Evolutionary conservation across 1,284 basidiomycete species (phyloP).

Genomic region (Cutaneotrichosporon spelunceum): DNA sequence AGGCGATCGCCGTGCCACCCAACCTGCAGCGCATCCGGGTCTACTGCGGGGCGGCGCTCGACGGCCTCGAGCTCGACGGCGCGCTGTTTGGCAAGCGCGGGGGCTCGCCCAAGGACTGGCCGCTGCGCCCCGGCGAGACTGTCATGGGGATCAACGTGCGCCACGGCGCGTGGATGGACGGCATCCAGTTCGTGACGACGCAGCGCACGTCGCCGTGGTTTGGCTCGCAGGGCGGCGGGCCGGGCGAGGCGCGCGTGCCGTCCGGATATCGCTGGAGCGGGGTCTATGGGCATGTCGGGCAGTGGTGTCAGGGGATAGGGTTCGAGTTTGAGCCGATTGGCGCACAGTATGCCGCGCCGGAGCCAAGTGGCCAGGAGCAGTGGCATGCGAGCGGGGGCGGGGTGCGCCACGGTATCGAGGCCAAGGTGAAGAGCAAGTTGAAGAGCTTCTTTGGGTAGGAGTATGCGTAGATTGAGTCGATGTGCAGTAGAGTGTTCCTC

Average conservation of each 20-base stretch:
- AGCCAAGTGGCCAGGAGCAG: background rate
- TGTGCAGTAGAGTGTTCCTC: too few species aligned
- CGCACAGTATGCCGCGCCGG: background rate
- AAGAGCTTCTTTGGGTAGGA: background rate
- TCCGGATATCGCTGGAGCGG: conserved; percentile 10
- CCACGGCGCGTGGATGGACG: conserved; percentile 18
- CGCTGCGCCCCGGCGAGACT: conserved; percentile 8
- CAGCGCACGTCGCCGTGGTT: conserved; percentile 13
- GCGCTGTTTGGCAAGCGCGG: conserved; percentile 15
- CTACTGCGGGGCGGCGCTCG: conserved; percentile 9
- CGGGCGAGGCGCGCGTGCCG: conserved; percentile 12
- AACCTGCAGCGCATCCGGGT: conserved; percentile 11
- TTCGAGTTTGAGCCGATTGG: conserved; percentile 13
- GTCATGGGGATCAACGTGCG: conserved; percentile 18
- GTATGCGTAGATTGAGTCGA: too few species aligned
- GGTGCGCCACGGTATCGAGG: background rate
- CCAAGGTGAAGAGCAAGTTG: conserved; percentile 1
- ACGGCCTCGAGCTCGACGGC: conserved; percentile 14
- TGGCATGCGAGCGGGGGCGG: background rate
- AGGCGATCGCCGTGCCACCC: conserved; percentile 1
- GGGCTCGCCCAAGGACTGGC: conserved; percentile 9
- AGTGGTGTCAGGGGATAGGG: conserved; percentile 12
- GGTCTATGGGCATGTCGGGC: background rate
- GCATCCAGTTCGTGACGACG: conserved; percentile 19
- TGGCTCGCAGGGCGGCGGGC: conserved; percentile 15